Evolutionary conservation across 2,329 filamentous ascomycete species (phyloP).

Genomic region (Colletotrichum tanaceti): DNA sequence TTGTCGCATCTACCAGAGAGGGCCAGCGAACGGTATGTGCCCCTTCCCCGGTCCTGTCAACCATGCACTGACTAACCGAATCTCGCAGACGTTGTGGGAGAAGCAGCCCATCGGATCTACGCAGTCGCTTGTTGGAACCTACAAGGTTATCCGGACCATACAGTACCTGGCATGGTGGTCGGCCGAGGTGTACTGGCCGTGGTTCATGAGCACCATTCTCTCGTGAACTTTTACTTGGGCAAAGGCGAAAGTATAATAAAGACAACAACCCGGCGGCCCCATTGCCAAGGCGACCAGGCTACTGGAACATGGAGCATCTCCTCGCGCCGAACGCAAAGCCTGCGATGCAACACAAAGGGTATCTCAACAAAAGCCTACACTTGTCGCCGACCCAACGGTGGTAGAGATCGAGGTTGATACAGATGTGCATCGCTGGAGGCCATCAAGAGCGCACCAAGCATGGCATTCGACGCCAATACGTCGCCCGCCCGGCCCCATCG

Average conservation of each 20-base stretch:
- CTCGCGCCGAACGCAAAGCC: neutral
- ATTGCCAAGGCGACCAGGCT: neutral
- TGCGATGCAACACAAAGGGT: neutral
- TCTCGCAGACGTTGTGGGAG: neutral
- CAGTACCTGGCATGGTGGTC: neutral
- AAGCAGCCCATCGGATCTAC: neutral
- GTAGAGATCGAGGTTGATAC: neutral
- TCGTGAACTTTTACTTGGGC: neutral
- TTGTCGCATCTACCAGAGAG: constrained; percentile 4
- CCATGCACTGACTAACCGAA: neutral
- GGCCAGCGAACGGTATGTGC: neutral
- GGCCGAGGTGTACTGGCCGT: neutral
- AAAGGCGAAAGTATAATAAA: neutral
- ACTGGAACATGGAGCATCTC: neutral
- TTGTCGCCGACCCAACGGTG: neutral
- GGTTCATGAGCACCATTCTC: neutral
- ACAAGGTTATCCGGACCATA: neutral
- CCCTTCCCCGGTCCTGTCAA: neutral
- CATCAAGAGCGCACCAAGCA: neutral
- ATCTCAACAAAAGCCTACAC: neutral
- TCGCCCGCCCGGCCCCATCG: neutral
- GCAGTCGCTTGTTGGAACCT: neutral
- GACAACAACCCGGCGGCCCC: neutral
- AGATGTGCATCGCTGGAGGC: neutral
- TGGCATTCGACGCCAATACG: neutral